phyloP scores from a whole-genome alignment of 2,329 filamentous ascomycete species.

The Aspergillus quadrilineatus region DNA sequence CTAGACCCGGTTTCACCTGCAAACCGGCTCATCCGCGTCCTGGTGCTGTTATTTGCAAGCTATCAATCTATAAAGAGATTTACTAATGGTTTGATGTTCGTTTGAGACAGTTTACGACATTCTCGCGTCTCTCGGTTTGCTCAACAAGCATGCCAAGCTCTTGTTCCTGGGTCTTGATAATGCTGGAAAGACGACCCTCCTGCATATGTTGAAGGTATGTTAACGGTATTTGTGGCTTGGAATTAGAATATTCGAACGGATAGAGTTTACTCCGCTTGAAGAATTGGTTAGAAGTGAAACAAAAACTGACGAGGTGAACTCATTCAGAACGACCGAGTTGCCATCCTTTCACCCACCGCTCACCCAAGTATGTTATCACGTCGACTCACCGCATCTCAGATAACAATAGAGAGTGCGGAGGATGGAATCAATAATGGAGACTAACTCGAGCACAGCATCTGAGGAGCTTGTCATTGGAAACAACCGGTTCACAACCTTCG shows the following conservation, averaged over 20 bases:
- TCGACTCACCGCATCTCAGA: background rate
- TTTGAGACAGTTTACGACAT: constrained; percentile 74
- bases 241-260: background rate
- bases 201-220: constrained; percentile 92
- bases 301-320: constrained; percentile 1
- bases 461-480: constrained; percentile 92
- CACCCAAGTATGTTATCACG: constrained; percentile 71
- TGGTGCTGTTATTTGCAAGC: background rate
- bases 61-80: background rate
- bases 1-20: background rate
- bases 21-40: background rate
- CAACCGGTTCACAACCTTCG: constrained; percentile 91
- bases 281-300: background rate
- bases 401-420: background rate
- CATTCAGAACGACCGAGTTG: constrained; percentile 80
- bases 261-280: background rate
- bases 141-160: constrained; percentile 96
- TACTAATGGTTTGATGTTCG: constrained; percentile 5
- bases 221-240: background rate
- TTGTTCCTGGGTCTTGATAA: constrained; percentile 92
- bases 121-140: constrained; percentile 78
- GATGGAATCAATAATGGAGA: constrained; percentile 1
- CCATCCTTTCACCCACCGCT: constrained; percentile 83
- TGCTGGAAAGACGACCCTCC: constrained; percentile 87
- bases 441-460: constrained; percentile 58